Base-by-base conservation (phyloP, 2,329 filamentous ascomycete genomes). In the Fusarium sp. region DNA sequence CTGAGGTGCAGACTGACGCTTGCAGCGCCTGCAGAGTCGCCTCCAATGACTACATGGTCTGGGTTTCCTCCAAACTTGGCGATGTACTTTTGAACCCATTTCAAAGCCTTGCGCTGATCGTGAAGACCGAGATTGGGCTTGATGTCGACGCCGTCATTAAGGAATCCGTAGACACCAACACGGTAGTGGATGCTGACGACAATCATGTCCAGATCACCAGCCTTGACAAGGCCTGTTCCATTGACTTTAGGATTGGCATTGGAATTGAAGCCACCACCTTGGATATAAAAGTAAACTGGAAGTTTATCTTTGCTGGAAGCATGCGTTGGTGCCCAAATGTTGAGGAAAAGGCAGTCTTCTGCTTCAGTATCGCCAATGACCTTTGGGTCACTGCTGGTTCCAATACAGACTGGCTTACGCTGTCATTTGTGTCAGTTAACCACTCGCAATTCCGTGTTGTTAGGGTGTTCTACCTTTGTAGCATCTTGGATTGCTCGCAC, bases 181-280 rank as follows among this genome's bases (percentile, higher is more conserved):
- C 92, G 88, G 75, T 94, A 94, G 78, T 93, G 94, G 78, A 92
- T 85, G 11, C 84, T 89, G 3, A 94, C 90, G 1, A 93, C 87
- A 0, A 94, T 80, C 28, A 93, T 89, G 59, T 85, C 80, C 37
- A 83, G 82, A 18, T 86, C 86, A 0, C 88, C 89, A 31, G 82
- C 75, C 30, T 90, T 82, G 33, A 80, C 76, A n/a, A 94, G 77
- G 1, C 85, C 87, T 1, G 83, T 84, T 1, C 86, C 89, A 67
- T 92, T 86, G 69, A 86, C 83, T 63, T 90, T 84, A 1, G 81
- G 73, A 57, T 83, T 81, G 2, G 81, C 78, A 67, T 83, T 80
- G 8, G 65, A 59, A 55, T 86, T 87, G 76, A 89, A 90, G 0
- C 88, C 89, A 4, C 89, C 88, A 6, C 89, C 89, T 62, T 90